Base-by-base conservation (phyloP, 1,139 yeast species). In the Zygoascus sp. region DNA sequence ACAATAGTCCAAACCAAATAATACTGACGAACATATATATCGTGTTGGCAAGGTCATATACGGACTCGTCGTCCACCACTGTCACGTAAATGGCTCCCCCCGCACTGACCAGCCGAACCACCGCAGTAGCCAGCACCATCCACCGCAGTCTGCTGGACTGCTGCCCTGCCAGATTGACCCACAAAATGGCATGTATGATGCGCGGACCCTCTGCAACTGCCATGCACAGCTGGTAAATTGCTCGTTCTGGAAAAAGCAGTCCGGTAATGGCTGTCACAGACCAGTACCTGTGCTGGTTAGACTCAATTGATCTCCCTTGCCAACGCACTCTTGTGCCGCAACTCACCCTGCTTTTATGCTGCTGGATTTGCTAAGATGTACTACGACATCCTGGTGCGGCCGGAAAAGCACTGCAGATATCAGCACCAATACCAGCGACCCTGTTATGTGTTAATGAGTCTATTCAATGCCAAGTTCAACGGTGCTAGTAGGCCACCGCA, bases 221-320 rank as follows among this genome's bases (percentile, higher is more conserved):
- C 10, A 21, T 19, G n/a, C 17, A 19, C 10, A 42, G 13, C 30
- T 42, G 45, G 32, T 42, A 35, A 8, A 42, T 2, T 1, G 45
- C 30, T 9, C 36, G 36, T 23, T 42, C 28, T 8, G 45, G 45
- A 15, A 25, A 34, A 15, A 27, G 19, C 15, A 42, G 20, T 5
- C 45, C 38, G 9, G 45, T 42, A 13, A 36, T 13, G 10, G 45
- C 39, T 7, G 45, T 35, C 15, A 42, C 20, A 15, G 45, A 42
- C 41, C 35, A 35, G 11, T n/a, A 37, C 9, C 45, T 42, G 8
- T 2, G 16, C 9, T 9, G 6, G 17, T n/a, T 16, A 30, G 34
- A 11, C n/a, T n/a, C n/a, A n/a, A 30, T 13, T 30, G 7, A 25
- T 2, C 7, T 3, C 7, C 28, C 28, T 10, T 25, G n/a, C n/a